Percentiles rank a stretch among this genome's conserved stretches.
phyloP scores from a whole-genome alignment of 1,284 basidiomycete genomes.

The Bondarzewia mesenterica region DNA sequence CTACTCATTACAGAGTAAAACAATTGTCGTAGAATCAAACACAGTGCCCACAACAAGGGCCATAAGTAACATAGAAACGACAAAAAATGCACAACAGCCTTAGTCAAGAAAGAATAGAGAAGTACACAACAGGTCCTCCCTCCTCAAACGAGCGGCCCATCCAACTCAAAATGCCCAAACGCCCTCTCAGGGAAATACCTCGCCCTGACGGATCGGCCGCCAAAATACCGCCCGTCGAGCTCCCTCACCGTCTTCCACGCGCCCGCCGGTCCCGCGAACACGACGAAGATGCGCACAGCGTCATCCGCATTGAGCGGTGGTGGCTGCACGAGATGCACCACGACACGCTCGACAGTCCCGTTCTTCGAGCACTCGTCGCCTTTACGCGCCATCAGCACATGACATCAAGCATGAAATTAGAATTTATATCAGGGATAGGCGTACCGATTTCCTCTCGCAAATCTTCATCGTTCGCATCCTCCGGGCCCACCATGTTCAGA shows the following conservation, averaged over 20 bases:
- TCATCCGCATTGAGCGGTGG: slow-evolving; percentile 52
- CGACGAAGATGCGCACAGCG: slow-evolving; percentile 76
- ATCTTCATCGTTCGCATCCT: slow-evolving; percentile 82
- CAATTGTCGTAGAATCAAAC: too few species aligned
- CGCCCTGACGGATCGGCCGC: slow-evolving; percentile 75
- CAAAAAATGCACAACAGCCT: too few species aligned
- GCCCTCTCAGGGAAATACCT: slow-evolving; percentile 71
- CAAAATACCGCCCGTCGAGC: slow-evolving; percentile 87
- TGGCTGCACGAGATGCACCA: slow-evolving; percentile 73
- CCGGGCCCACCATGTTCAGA: slow-evolving; percentile 77
- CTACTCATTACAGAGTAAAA: too few species aligned
- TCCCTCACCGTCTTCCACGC: slow-evolving; percentile 92
- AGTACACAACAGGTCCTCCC: too few species aligned
- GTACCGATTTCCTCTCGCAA: slow-evolving; percentile 79
- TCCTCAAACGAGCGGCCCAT: slow-evolving; percentile 25
- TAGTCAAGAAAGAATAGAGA: too few species aligned
- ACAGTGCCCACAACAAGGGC: too few species aligned
- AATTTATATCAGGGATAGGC: slow-evolving; percentile 11
- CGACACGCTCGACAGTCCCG: slow-evolving; percentile 83
- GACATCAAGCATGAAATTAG: slow-evolving; percentile 3
- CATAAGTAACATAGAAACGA: too few species aligned
- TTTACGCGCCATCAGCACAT: too few species aligned
- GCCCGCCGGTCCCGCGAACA: slow-evolving; percentile 82
- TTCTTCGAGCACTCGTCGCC: slow-evolving; percentile 87
- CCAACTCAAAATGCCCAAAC: slow-evolving; percentile 46